A percentile compares a stretch with the other conserved stretches of the same genome.
Evolutionary conservation across 371 early-diverging fungal species (phyloP).

Genomic region (Nosema muscidifuracis): DNA sequence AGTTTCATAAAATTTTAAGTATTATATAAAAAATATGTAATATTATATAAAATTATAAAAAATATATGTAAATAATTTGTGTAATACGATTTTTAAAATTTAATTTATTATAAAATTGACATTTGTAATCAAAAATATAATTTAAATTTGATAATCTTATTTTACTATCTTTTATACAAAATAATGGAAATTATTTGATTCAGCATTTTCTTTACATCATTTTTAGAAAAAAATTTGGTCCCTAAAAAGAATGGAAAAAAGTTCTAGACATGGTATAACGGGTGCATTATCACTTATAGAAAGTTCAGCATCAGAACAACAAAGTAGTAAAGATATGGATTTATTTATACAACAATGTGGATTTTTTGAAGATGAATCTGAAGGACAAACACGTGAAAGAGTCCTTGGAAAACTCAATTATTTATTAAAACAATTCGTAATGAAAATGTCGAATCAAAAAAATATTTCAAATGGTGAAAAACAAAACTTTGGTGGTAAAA

Average conservation of each 20-base stretch:
- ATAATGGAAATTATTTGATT: too few species aligned
- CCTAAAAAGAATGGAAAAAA: constrained; percentile 27
- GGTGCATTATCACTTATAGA: constrained; percentile 51
- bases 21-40: too few species aligned
- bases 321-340: constrained; percentile 34
- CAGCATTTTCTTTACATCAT: too few species aligned
- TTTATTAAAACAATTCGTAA: constrained; percentile 60
- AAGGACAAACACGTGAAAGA: constrained; percentile 66
- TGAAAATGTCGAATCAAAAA: constrained; percentile 45
- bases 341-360: constrained; percentile 50
- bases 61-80: too few species aligned
- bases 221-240: too few species aligned
- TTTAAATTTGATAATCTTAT: too few species aligned
- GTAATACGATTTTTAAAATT: too few species aligned
- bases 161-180: too few species aligned
- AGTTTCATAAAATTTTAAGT: too few species aligned
- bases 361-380: constrained; percentile 64
- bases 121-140: too few species aligned
- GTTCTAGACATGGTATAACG: constrained; percentile 45
- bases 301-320: constrained; percentile 30
- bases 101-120: too few species aligned
- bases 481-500: constrained; percentile 81
- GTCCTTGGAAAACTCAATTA: constrained; percentile 60
- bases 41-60: too few species aligned
- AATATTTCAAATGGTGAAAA: constrained; percentile 72